Evolutionary conservation across 805 yeast genomes (phyloP), one percentile per base, ranked within the genome.

Genomic region (Komagataella ulmi): DNA sequence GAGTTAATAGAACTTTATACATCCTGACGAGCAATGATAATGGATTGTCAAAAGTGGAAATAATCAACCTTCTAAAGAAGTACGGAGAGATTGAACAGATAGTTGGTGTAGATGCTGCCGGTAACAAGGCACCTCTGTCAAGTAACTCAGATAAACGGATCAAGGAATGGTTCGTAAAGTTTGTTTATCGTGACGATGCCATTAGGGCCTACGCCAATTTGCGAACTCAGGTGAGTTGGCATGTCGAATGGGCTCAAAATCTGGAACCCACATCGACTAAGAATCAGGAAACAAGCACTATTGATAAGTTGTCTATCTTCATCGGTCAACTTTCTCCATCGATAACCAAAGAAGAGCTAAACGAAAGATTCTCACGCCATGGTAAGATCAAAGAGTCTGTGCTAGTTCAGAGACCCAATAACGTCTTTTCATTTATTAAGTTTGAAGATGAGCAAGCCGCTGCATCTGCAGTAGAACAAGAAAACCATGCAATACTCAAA

Each of bases 181-280:
- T 81, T 68, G 85, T 81, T 1, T 87, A 76, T 63, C 77, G 96
- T 48, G 95, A 86, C 62, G 96, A 88, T 64, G 96, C 96, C 10
- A 85, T 87, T 47, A 75, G 85, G 59, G 95, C 95, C 0, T 88
- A 78, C 69, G 89, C 93, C 2, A 77, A 75, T 58, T 69, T 84
- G 54, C 75, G 83, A 56, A 72, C 75, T 12, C 75, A 75, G 48
- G 67, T 72, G 6, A 65, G 67, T n/a, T 80, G 80, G 75, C 68
- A 68, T 47, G 85, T 83, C 46, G 88, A 85, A 59, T 88, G 96
- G 96, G 88, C 93, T 0, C 90, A 87, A 66, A 88, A 88, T 60
- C 73, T 88, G 47, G 89, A 81, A 49, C 19, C 23, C 3, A 17
- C 46, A 1, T 17, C 23, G 6, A 76, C 74, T 43, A 66, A 63